phyloP scores from a whole-genome alignment of 768 basidiomycete species.

The Lactarius vividus region DNA sequence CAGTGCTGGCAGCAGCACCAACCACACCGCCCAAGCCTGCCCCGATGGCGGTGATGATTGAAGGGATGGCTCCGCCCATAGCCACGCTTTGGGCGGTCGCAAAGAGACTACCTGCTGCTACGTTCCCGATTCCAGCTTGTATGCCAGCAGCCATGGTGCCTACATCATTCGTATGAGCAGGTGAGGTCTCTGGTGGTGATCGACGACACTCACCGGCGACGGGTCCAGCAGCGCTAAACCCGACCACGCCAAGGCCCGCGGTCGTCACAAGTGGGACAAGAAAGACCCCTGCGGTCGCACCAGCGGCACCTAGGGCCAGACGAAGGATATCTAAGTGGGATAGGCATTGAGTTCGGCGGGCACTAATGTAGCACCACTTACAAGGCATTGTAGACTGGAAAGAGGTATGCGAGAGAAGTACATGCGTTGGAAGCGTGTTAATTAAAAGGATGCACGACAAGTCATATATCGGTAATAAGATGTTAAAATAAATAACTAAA shows the following conservation, averaged over 20 bases:
- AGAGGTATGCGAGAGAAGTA: neutral
- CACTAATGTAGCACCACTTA: neutral
- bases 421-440: too few species aligned
- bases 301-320: neutral
- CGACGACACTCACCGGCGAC: constrained; percentile 2
- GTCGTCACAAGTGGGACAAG: neutral
- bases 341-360: neutral
- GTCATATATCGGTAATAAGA: too few species aligned
- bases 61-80: neutral
- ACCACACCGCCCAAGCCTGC: neutral
- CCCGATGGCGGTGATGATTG: neutral
- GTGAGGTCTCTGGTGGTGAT: too few species aligned
- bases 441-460: too few species aligned
- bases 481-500: neutral
- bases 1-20: too few species aligned
- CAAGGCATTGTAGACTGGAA: neutral
- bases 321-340: neutral
- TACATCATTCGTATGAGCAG: neutral
- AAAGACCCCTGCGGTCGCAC: neutral
- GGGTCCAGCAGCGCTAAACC: constrained; percentile 15
- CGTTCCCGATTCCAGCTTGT: constrained; percentile 10
- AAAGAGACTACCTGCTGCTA: neutral
- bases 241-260: neutral
- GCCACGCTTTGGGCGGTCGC: constrained; percentile 10
- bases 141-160: constrained; percentile 5